Conservation (phyloP, 345 rosid species). For the Populus alba region DNA sequence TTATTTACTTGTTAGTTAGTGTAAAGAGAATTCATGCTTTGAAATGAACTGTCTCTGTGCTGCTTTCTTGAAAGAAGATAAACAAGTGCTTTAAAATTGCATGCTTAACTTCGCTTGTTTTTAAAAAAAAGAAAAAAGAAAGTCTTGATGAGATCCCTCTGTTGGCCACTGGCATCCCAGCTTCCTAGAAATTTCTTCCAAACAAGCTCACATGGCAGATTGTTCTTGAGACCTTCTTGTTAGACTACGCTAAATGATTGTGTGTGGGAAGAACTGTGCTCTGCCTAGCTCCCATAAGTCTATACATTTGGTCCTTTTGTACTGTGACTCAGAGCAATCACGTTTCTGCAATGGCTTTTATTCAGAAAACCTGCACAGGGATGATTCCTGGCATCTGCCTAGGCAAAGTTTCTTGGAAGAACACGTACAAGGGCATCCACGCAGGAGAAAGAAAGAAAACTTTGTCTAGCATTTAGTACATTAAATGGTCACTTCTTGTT, state of each 20-base stretch:
- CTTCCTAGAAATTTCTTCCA: neutral
- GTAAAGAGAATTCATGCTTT: too few species aligned
- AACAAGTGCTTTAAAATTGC: neutral
- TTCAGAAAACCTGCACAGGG: neutral
- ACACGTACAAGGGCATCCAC: neutral
- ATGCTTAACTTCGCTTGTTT: too few species aligned
- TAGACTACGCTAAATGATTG: neutral
- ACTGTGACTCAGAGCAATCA: neutral
- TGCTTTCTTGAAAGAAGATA: neutral
- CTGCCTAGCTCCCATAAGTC: neutral
- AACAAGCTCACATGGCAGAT: neutral
- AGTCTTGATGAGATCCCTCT: neutral
- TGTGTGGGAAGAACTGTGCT: neutral
- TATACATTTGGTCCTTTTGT: neutral
- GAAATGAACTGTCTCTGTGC: neutral
- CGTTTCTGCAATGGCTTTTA: neutral
- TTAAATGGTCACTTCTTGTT: neutral
- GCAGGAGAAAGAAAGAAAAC: too few species aligned
- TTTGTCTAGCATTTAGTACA: neutral
- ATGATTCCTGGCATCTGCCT: slow-evolving; percentile 6
- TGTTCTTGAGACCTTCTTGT: neutral
- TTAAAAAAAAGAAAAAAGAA: too few species aligned
- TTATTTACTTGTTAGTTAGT: too few species aligned
- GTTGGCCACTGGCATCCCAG: neutral
- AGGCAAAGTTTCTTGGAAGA: neutral